Evolutionary conservation across 2,329 filamentous ascomycete species (phyloP).

Genomic region (Moelleriella libera): DNA sequence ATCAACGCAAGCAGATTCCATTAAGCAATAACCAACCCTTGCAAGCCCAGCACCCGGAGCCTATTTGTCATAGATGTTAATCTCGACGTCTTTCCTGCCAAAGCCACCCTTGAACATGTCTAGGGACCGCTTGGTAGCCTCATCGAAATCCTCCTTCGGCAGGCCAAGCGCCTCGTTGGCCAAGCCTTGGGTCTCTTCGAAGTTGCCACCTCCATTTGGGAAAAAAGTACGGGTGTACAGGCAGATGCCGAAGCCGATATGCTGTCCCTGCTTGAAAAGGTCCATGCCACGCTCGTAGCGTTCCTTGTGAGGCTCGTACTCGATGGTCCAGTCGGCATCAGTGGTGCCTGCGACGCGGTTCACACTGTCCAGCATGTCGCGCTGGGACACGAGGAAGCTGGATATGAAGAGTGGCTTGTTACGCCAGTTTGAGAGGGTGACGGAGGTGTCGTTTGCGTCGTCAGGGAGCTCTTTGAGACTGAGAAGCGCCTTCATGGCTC

Average conservation of each 20-base stretch:
- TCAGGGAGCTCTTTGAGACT: slow-evolving; percentile 31
- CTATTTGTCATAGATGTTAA: background rate
- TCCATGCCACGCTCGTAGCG: slow-evolving; percentile 23
- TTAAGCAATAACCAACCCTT: too few species aligned
- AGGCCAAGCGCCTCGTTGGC: slow-evolving; percentile 41
- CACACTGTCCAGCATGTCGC: slow-evolving; percentile 49
- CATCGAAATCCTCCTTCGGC: slow-evolving; percentile 43
- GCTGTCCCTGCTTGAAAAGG: slow-evolving; percentile 24
- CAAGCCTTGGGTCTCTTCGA: slow-evolving; percentile 20
- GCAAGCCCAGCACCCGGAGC: background rate
- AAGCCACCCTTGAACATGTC: slow-evolving; percentile 16
- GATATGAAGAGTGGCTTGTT: slow-evolving; percentile 36
- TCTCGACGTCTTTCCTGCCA: background rate
- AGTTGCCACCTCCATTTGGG: slow-evolving; percentile 23
- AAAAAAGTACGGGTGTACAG: slow-evolving; percentile 45
- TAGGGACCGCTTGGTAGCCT: slow-evolving; percentile 34
- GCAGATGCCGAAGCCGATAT: slow-evolving; percentile 27
- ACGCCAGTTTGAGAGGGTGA: slow-evolving; percentile 20
- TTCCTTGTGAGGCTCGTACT: slow-evolving; percentile 14
- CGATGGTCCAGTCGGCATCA: slow-evolving; percentile 47
- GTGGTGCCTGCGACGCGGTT: slow-evolving; percentile 42
- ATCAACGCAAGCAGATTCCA: too few species aligned
- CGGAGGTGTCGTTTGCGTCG: slow-evolving; percentile 14
- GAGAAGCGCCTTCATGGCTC: slow-evolving; percentile 33
- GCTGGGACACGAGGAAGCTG: slow-evolving; percentile 45